Percentiles rank a stretch among this genome's conserved stretches.
Evolutionary conservation across 2,329 filamentous ascomycete genomes (phyloP).

Genomic region (Trichoderma lentiforme): DNA sequence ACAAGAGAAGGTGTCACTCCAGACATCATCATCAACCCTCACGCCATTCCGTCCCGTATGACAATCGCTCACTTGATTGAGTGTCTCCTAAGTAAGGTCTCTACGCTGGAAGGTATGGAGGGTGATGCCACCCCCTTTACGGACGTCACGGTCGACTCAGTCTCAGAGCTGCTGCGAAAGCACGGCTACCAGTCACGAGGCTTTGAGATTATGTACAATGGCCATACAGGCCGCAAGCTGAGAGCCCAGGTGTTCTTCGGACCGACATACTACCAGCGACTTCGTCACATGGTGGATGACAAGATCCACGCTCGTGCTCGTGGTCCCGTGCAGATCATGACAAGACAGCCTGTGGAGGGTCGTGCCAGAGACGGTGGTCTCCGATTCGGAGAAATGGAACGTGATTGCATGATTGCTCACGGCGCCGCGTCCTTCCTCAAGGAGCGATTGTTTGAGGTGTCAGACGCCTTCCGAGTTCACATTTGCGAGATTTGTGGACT

Average conservation of each 20-base stretch:
- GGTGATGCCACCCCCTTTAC: constrained; percentile 98
- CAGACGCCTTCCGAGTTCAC: constrained; percentile 95
- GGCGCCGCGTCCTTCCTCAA: constrained; percentile 96
- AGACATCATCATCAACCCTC: constrained; percentile 97
- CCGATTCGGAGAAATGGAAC: constrained; percentile 99
- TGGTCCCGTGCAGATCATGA: constrained; percentile 95
- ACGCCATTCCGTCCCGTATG: constrained; percentile 99
- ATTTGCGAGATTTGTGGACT: constrained; percentile 98
- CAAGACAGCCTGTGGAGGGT: constrained; percentile 95
- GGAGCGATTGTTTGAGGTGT: constrained; percentile 94
- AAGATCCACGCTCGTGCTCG: constrained; percentile 99
- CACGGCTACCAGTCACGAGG: constrained; percentile 96
- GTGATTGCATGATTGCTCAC: constrained; percentile 99
- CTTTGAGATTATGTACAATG: constrained; percentile 98
- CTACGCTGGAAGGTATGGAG: constrained; percentile 87
- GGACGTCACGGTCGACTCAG: constrained; percentile 91
- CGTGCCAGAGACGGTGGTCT: constrained; percentile 96
- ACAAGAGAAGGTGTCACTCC: constrained; percentile 86
- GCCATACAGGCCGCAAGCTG: constrained; percentile 91
- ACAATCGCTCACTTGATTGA: constrained; percentile 99
- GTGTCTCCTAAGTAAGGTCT: constrained; percentile 95
- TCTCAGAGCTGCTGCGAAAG: constrained; percentile 80
- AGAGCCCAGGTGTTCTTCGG: constrained; percentile 94
- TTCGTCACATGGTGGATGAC: constrained; percentile 99
- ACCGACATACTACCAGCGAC: constrained; percentile 96